Evolutionary conservation across 495 filamentous ascomycete species (phyloP), one percentile per base, ranked within the genome.

Genomic region (Talaromyces thailandensis): DNA sequence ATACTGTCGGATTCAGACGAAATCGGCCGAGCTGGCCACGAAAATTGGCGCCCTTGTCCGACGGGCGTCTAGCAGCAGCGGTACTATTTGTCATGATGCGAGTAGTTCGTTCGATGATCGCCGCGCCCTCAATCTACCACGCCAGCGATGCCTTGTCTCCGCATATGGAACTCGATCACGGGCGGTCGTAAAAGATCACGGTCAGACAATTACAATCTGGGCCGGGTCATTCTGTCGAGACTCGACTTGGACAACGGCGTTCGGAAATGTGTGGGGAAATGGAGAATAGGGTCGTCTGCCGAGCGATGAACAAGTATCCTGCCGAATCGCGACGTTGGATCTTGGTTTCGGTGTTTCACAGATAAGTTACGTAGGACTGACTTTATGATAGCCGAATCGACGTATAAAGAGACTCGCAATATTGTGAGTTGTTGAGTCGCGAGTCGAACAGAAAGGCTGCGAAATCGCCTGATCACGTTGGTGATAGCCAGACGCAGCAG

Each of bases 1-100:
- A 50, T 16, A 61, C 59, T n/a, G 43, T 32, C 12, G 59, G 59
- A 25, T 61, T 61, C 59, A 79, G 69, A 59, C 76, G 76, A 60
- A 79, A 79, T 63, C 76, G 75, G 64, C 76, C 76, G 65, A 79
- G 69, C 63, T 79, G 76, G 61, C 75, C 74, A 60, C 75, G 74
- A 62, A 77, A 79, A 11, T 77, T 52, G 23, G 35, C 32, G 23
- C 25, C 25, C 59, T 52, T 61, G 24, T 61, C 59, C 25, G 59
- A 28, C 23, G 37, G 26, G 40, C 43, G 26, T 31, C 43, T 61
- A 25, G 35, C 21, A 60, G 58, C 37, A 48, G 58, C 58, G 58
- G 32, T 37, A n/a, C 16, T 48, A 24, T 28, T 51, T 24, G 43
- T 51, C 23, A 51, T 61, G 57, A 29, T 29, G 57, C 9, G 6